Evolutionary conservation across 192 early-diverging fungal species (phyloP), one percentile per base, ranked within the genome.

Genomic region (Rhizoclosmatium globosum): DNA sequence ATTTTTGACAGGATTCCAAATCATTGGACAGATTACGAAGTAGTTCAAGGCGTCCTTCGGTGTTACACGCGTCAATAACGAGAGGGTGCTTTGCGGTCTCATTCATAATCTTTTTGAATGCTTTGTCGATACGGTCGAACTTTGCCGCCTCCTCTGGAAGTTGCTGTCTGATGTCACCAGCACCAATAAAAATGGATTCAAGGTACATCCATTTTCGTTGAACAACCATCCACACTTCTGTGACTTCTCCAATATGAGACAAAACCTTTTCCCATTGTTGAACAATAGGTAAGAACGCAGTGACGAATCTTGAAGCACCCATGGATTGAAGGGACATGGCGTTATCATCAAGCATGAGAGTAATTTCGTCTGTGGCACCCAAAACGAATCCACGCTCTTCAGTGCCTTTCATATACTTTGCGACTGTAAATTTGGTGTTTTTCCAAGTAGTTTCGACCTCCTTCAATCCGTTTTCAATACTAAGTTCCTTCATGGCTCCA

Each of bases 191-290:
- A 68, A 91, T 91, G 39, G 84, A 85, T 64, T 91, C 89, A 39
- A 91, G 82, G 68, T 91, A 91, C 85, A 89, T 89, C 89, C 89
- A 91, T 39, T 89, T 85, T 38, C 89, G 56, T 77, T 91, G 89
- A 39, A 88, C 87, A 0, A 87, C 85, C 84, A 89, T 89, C 89
- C 89, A 91, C 2, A 88, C 86, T 50, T 91, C 89, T 13, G 85
- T 78, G 19, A 88, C 85, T 78, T 91, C 89, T 13, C 86, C 88
- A 77, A 91, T 86, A 57, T 84, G 86, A 4, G 89, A 88, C 17
- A 91, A 72, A 4, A 86, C 76, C 66, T 89, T 88, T 73, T 91
- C 89, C 89, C 89, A 91, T 75, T 89, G 86, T 68, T 91, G 87
- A 0, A 91, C 89, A 7, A 81, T 64, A 4, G 87, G 86, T 11